These are phyloP conservation scores for Begonia masoniana DNA, from an alignment of 306 rosid species.

Conservation along the genomic window DNA sequence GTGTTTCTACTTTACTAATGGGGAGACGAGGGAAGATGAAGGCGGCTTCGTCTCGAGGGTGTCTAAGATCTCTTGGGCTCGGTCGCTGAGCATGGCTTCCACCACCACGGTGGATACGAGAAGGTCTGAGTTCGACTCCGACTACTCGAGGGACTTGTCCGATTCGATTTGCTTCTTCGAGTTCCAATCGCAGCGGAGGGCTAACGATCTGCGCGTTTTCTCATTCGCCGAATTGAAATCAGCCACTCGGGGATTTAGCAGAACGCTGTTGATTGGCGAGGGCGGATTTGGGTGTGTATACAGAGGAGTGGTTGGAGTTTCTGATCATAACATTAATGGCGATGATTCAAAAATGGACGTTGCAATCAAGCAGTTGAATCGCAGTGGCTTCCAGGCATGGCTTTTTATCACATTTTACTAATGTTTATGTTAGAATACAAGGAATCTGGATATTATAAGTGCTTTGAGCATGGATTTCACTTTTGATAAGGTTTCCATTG, in stretches of 20 bases:
- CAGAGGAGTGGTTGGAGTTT: constrained; percentile 31
- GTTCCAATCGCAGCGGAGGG: constrained; percentile 45
- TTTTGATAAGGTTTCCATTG: too few relatives aligned
- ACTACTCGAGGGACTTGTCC: constrained; percentile 40
- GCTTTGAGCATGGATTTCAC: too few relatives aligned
- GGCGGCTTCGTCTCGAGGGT: constrained; percentile 30
- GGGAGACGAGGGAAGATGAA: constrained; percentile 32
- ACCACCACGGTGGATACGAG: constrained; percentile 48
- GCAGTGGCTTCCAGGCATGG: constrained; percentile 88
- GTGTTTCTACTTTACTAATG: constrained; percentile 78
- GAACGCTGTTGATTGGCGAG: constrained; percentile 66
- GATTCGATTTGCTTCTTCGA: constrained; percentile 48
- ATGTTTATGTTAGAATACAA: too few relatives aligned
- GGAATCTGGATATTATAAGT: too few relatives aligned
- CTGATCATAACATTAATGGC: constrained; percentile 4
- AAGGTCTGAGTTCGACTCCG: constrained; percentile 52
- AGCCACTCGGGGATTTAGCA: constrained; percentile 67
- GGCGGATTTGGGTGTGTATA: constrained; percentile 94
- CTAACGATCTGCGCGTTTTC: constrained; percentile 59
- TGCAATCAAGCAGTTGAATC: constrained; percentile 85
- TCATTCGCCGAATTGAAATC: constrained; percentile 62
- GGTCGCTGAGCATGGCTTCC: constrained; percentile 81
- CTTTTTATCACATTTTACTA: neutral
- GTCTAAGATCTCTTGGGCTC: constrained; percentile 82
- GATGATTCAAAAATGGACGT: constrained; percentile 34